Evolutionary conservation across 108 stramenopile genomes (phyloP), one percentile per base, ranked within the genome.

Genomic region (Cyclotella cryptica): DNA sequence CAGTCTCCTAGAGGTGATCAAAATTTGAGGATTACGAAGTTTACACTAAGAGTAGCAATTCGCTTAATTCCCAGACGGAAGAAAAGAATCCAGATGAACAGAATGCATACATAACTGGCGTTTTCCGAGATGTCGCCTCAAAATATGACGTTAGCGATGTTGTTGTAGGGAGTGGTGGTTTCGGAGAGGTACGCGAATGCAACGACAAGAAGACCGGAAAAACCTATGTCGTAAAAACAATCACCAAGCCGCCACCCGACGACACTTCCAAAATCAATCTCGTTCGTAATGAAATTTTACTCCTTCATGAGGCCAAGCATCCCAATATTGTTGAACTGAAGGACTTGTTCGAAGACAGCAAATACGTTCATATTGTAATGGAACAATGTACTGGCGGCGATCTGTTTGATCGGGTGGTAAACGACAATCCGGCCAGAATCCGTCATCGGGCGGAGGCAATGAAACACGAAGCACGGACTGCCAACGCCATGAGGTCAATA

Each of bases 311-410:
- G 55, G 80, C 75, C 13, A 71, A 80, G 19, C 91, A 92, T 67
- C 89, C 89, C 29, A 86, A 85, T 72, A 90, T 92, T 47, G 88
- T 92, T 30, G 76, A 90, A 54, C 85, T 92, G 12, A 78, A 73
- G 65, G 89, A 87, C 35, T 71, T 86, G 35, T 90, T 78, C 66
- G 86, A 88, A 79, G 89, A 90, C 41, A 70, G 72, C 22, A 54
- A 84, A 21, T 79, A 79, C 39, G 59, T 92, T 10, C 88, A 88
- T 24, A 85, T 91, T 51, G 90, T 93, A 40, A 89, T 88, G 72
- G 91, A 92, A 13, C 69, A 85, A n/a, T 79, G 86, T 61, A 54
- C 69, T 8, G 80, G 80, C 14, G 80, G 80, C 7, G 80, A 81
- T 58, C 61, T 81, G 0, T 81, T 81, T 28, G 80, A 81, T 63